Evolutionary conservation across 2,329 filamentous ascomycete species (phyloP).

Genomic region (Fusarium devonianum): DNA sequence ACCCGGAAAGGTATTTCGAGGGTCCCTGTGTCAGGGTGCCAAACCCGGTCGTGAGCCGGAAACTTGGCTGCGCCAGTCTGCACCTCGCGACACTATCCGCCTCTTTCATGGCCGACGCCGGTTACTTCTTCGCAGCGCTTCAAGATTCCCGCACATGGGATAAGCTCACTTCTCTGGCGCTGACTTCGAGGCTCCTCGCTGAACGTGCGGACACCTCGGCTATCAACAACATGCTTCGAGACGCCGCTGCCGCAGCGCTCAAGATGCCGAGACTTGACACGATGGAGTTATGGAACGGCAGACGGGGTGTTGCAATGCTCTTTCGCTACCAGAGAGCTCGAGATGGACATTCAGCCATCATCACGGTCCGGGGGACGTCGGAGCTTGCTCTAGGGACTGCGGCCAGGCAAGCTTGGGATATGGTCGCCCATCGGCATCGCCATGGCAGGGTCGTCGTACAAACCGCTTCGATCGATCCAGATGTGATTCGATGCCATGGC

Average conservation of each 20-base stretch:
- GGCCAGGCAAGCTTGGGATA: constrained; percentile 38
- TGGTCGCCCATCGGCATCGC: constrained; percentile 30
- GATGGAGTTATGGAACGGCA: constrained; percentile 47
- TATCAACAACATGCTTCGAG: constrained; percentile 41
- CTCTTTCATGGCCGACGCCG: constrained; percentile 45
- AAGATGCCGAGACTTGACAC: constrained; percentile 43
- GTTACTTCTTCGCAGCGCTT: constrained; percentile 41
- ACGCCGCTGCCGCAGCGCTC: constrained; percentile 36
- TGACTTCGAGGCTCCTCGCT: constrained; percentile 43
- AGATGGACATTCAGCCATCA: constrained; percentile 27
- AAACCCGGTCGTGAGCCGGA: constrained; percentile 36
- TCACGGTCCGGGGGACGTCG: constrained; percentile 38
- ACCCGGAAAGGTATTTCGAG: constrained; percentile 28
- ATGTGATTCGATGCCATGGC: constrained; percentile 26
- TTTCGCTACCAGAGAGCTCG: constrained; percentile 36
- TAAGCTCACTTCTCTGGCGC: constrained; percentile 43
- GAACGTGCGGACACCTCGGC: constrained; percentile 20
- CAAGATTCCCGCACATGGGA: constrained; percentile 40
- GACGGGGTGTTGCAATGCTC: constrained; percentile 34
- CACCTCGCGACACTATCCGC: constrained; percentile 41
- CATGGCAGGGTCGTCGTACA: constrained; percentile 22
- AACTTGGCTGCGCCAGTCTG: constrained; percentile 43
- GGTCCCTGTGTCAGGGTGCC: constrained; percentile 32
- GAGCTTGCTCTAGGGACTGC: constrained; percentile 22
- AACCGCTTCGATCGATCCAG: constrained; percentile 25